Conservation (phyloP, 805 yeast genomes). For the Yamadazyma olivae region DNA sequence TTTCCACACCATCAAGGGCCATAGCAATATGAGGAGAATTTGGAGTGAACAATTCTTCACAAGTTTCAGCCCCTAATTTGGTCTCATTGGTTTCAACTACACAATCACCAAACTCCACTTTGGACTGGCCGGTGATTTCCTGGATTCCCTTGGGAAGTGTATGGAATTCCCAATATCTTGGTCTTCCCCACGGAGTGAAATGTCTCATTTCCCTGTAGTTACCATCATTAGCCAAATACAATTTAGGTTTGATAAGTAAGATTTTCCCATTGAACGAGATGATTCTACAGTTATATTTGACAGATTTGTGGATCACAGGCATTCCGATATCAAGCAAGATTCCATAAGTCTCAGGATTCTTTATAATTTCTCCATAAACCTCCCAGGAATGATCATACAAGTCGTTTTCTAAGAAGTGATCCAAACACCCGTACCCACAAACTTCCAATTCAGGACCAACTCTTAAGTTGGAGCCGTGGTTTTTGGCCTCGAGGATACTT, state of each 20-base stretch:
- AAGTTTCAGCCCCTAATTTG: conserved; percentile 94
- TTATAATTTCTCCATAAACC: conserved; percentile 75
- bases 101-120: conserved; percentile 87
- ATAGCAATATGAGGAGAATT: conserved; percentile 89
- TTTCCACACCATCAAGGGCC: conserved; percentile 96
- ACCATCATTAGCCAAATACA: conserved; percentile 95
- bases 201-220: conserved; percentile 97
- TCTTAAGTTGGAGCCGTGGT: conserved; percentile 70
- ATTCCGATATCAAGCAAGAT: conserved; percentile 89
- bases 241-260: conserved; percentile 84
- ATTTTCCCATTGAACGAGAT: conserved; percentile 77
- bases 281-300: conserved; percentile 88
- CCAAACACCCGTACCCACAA: conserved; percentile 92
- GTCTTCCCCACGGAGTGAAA: conserved; percentile 90
- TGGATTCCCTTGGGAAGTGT: conserved; percentile 70
- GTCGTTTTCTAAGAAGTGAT: conserved; percentile 91
- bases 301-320: conserved; percentile 86
- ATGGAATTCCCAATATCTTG: conserved; percentile 70
- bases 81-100: conserved; percentile 82
- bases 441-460: conserved; percentile 97
- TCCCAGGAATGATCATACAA: conserved; percentile 92
- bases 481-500: conserved; percentile 75
- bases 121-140: conserved; percentile 59
- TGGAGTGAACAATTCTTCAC: conserved; percentile 97
- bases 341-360: conserved; percentile 65